These are phyloP conservation scores for Metschnikowia drakensbergensis DNA, from an alignment of 805 yeast genomes.

Conservation along the genomic window DNA sequence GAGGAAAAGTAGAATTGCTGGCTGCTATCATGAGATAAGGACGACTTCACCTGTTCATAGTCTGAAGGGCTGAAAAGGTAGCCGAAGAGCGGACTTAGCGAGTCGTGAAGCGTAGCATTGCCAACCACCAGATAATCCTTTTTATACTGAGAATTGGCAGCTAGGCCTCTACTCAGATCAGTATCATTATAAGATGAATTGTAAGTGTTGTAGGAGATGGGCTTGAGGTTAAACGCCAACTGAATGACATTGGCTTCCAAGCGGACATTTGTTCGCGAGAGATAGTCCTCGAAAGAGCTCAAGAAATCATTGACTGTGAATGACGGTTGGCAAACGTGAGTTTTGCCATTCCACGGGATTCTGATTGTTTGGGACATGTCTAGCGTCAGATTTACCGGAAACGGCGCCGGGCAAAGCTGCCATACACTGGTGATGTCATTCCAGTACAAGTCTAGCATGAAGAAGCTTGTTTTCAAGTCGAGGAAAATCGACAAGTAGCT, in stretches of 20 bases:
- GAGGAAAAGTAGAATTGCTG: conserved; percentile 15
- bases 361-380: conserved; percentile 10
- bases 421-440: conserved; percentile 42
- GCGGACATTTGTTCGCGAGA: conserved; percentile 29
- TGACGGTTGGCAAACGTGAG: conserved; percentile 28
- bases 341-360: conserved; percentile 26
- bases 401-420: conserved; percentile 55
- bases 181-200: neutral
- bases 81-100: conserved; percentile 18
- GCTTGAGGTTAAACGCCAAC: conserved; percentile 26
- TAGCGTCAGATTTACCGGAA: conserved; percentile 26
- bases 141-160: neutral
- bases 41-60: neutral
- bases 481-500: conserved; percentile 11
- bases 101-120: conserved; percentile 28
- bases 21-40: neutral
- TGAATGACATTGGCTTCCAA: conserved; percentile 32
- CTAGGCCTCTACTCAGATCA: neutral
- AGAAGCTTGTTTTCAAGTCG: conserved; percentile 12
- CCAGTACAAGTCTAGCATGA: conserved; percentile 49
- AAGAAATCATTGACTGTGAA: conserved; percentile 25
- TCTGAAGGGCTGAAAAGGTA: conserved; percentile 29
- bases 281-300: conserved; percentile 17
- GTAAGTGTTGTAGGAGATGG: conserved; percentile 23
- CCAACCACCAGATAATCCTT: conserved; percentile 19